A percentile compares a stretch with the other conserved stretches of the same genome.
Evolutionary conservation across 257 asterid genomes (phyloP).

Genomic region (Agastache rugosa): DNA sequence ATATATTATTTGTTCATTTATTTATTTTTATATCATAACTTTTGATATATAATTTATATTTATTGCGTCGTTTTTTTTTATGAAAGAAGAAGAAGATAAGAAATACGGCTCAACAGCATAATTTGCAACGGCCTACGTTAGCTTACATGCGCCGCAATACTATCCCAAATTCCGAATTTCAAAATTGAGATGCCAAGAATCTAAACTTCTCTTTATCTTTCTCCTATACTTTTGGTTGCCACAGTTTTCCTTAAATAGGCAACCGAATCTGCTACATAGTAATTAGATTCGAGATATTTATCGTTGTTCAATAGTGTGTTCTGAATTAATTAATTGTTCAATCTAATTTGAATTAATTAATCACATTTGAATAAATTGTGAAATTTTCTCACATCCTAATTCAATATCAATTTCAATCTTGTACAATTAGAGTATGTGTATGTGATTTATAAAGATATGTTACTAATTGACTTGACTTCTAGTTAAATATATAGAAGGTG

Average conservation of each 20-base stretch:
- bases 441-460: neutral
- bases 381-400: too few relatives aligned
- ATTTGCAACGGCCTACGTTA: neutral
- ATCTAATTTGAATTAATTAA: too few relatives aligned
- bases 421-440: neutral
- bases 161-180: conserved; percentile 12
- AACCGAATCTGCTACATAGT: too few relatives aligned
- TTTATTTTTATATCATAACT: neutral
- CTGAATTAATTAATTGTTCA: too few relatives aligned
- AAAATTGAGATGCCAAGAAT: neutral
- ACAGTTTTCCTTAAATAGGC: neutral
- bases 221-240: neutral
- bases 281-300: too few relatives aligned
- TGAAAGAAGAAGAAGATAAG: neutral
- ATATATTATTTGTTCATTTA: too few relatives aligned
- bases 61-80: neutral
- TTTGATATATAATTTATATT: neutral
- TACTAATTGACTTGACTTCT: neutral
- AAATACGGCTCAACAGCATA: neutral
- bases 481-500: too few relatives aligned
- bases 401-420: neutral
- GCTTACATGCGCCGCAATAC: conserved; percentile 40
- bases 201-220: neutral
- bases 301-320: too few relatives aligned
- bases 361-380: too few relatives aligned